phyloP scores from a whole-genome alignment of 176 grass and related monocot species.

The Luzula sylvatica region DNA sequence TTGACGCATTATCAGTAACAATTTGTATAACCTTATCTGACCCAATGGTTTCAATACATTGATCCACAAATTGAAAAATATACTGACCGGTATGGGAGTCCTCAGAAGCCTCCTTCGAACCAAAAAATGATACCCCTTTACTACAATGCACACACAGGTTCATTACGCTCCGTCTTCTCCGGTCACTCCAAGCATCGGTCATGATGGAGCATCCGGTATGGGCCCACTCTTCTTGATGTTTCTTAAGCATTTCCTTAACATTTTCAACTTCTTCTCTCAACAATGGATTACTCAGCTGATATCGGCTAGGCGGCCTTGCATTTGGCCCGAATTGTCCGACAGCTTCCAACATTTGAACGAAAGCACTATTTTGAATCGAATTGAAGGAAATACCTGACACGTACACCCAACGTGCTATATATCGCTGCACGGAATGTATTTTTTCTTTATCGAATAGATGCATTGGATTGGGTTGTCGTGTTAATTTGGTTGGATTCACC shows the following conservation, averaged over 20 bases:
- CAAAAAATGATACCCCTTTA: constrained; percentile 1
- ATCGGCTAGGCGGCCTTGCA: background rate
- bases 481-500: too few species aligned
- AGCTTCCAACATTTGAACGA: constrained; percentile 6
- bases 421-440: too few species aligned
- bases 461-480: too few species aligned
- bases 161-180: background rate
- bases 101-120: background rate
- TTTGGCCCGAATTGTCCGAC: constrained; percentile 1
- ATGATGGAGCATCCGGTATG: constrained; percentile 3
- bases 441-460: too few species aligned
- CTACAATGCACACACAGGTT: constrained; percentile 11
- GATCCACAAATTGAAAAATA: constrained; percentile 12
- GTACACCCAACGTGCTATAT: too few species aligned
- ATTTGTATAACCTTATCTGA: constrained; percentile 8
- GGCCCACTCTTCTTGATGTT: background rate
- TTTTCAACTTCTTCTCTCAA: constrained; percentile 7
- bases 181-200: too few species aligned
- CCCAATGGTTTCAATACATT: background rate
- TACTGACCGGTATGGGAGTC: constrained; percentile 11
- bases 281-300: constrained; percentile 1
- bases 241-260: background rate
- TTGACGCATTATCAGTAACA: constrained; percentile 5
- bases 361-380: too few species aligned
- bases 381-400: too few species aligned